phyloP scores from a whole-genome alignment of 2,329 filamentous ascomycete genomes.

The Apiospora hydei region DNA sequence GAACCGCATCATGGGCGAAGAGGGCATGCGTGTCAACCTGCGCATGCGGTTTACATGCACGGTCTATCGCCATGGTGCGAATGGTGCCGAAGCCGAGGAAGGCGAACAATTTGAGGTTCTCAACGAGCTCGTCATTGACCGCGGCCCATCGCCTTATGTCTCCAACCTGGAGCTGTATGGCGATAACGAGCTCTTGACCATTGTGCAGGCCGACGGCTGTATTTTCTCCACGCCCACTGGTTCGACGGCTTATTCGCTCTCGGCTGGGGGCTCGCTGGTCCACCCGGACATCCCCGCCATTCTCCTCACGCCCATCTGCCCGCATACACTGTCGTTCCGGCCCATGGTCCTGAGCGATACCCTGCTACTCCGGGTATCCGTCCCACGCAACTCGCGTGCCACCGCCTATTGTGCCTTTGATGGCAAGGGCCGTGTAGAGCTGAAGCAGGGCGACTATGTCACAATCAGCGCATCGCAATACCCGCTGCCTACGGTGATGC shows the following conservation, averaged over 20 bases:
- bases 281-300: constrained; percentile 98
- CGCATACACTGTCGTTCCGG: constrained; percentile 94
- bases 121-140: constrained; percentile 98
- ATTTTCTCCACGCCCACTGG: constrained; percentile 98
- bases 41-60: constrained; percentile 99
- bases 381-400: constrained; percentile 84
- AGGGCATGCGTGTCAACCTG: constrained; percentile 95
- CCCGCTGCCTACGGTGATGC: constrained; percentile 94
- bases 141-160: constrained; percentile 94
- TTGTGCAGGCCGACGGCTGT: constrained; percentile 95
- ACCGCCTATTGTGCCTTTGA: constrained; percentile 98
- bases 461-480: constrained; percentile 96
- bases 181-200: constrained; percentile 92
- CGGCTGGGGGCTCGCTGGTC: constrained; percentile 92
- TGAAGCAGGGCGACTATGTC: constrained; percentile 92
- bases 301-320: constrained; percentile 95
- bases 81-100: constrained; percentile 75
- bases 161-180: constrained; percentile 96
- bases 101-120: constrained; percentile 97
- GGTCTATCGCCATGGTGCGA: constrained; percentile 77
- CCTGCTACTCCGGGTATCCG: constrained; percentile 86
- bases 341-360: constrained; percentile 98
- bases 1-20: constrained; percentile 88
- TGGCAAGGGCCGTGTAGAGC: constrained; percentile 92
- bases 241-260: constrained; percentile 94